phyloP scores from a whole-genome alignment of 192 early-diverging fungal genomes.

The Podila verticillata region DNA sequence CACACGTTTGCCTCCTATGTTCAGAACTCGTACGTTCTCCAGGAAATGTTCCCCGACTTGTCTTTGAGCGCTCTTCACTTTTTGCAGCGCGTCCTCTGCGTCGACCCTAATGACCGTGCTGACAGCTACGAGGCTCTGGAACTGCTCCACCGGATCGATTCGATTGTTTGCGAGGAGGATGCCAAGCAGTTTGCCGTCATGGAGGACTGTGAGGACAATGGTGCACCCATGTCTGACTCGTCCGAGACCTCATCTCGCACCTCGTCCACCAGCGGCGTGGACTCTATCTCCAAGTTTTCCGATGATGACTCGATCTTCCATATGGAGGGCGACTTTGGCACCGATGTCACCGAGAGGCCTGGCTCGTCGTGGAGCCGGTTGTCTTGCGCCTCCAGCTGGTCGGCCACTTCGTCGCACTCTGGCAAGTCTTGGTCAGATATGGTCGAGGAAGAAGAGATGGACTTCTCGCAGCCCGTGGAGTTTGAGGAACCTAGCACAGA shows the following conservation, averaged over 20 bases:
- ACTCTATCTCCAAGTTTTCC: not conserved
- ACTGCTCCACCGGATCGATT: conserved; percentile 34
- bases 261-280: conserved; percentile 18
- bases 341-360: conserved; percentile 2
- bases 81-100: conserved; percentile 76
- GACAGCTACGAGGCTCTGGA: conserved; percentile 47
- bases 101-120: conserved; percentile 68
- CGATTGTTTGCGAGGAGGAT: conserved; percentile 17
- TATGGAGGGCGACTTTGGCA: conserved; percentile 43
- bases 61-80: conserved; percentile 76
- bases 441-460: conserved; percentile 52
- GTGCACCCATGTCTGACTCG: conserved; percentile 24
- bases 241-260: conserved; percentile 28
- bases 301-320: conserved; percentile 43
- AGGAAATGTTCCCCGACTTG: conserved; percentile 69
- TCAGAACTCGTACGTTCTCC: conserved; percentile 68
- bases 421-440: conserved; percentile 52
- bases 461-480: conserved; percentile 46
- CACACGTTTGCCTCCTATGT: conserved; percentile 81
- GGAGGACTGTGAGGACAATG: conserved; percentile 27
- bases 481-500: conserved; percentile 34
- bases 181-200: conserved; percentile 5
- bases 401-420: conserved; percentile 26
- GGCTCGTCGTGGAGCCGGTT: not conserved
- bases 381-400: conserved; percentile 40